Evolutionary conservation across 345 rosid species (phyloP), one percentile per base, ranked within the genome.

Genomic region (Populus ilicifolia): DNA sequence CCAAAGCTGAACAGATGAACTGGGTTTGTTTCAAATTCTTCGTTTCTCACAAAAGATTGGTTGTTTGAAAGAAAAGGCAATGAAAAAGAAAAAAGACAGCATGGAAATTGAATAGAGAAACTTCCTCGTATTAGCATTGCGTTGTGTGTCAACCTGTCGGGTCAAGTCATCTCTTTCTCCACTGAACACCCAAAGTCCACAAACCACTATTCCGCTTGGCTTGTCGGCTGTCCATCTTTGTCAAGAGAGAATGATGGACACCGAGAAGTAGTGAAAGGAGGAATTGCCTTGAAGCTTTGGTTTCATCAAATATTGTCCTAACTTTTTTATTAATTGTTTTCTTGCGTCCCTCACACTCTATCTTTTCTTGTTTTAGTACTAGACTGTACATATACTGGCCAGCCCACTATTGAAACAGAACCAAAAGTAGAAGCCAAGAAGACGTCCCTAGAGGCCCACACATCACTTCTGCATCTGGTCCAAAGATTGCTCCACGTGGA

Each of bases 11-110:
- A 62, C 7, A 33, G 59, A 39, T 2, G 23, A 43, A 7, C 16
- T 30, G 73, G 69, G 73, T 68, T 66, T 56, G 61, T 66, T 71
- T 64, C 50, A 44, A 48, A 78, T 65, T 48, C 80, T 71, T 27
- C 33, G 1, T 23, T 59, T 23, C 14, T n/a, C n/a, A 20, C 30
- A 41, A 4, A n/a, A 62, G 30, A 14, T 17, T 3, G 39, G 8
- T 2, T 62, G 20, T 44, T 64, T 30, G 20, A 36, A 1, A 36
- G 64, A 59, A 10, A 54, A n/a, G 14, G 25, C 3, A 2, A 11
- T 43, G 46, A 43, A 12, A 43, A 11, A 2, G 1, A 27, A 27
- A 27, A 43, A 3, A 11, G 46, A 43, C 13, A 41, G 3, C 46
- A 11, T 43, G 46, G 14, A 2, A 11, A 43, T 43, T 43, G 46